A percentile compares a stretch with the other conserved stretches of the same genome.
Evolutionary conservation across 192 early-diverging fungal species (phyloP).

Genomic region (Thamnidium elegans): DNA sequence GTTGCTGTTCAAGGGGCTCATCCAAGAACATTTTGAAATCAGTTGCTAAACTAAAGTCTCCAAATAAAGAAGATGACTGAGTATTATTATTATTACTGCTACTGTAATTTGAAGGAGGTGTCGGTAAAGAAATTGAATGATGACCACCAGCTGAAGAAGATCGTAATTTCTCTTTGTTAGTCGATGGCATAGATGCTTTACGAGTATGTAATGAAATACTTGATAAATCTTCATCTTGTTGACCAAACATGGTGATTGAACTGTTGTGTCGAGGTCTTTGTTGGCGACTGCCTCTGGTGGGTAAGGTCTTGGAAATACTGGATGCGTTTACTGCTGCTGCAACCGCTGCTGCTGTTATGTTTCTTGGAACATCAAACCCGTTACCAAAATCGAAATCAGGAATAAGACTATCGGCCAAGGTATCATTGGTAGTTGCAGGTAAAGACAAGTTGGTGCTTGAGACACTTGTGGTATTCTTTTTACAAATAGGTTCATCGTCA

Average conservation of each 20-base stretch:
- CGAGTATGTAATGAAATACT: constrained; percentile 15
- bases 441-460: not conserved
- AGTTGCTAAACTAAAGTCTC: constrained; percentile 26
- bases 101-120: constrained; percentile 1
- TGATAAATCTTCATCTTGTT: constrained; percentile 1
- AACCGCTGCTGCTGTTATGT: constrained; percentile 5
- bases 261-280: not conserved
- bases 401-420: constrained; percentile 10
- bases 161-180: not conserved
- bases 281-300: not conserved
- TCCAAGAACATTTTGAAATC: constrained; percentile 29
- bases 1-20: not conserved
- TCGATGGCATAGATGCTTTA: constrained; percentile 10
- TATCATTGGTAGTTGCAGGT: not conserved
- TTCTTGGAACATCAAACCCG: constrained; percentile 17
- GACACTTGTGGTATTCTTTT: not conserved
- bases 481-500: constrained; percentile 35
- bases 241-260: not conserved
- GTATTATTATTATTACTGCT: too few relatives aligned
- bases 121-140: not conserved
- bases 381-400: constrained; percentile 29
- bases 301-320: not conserved
- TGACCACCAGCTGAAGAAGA: constrained; percentile 9
- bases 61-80: constrained; percentile 26
- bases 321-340: constrained; percentile 15